phyloP scores from a whole-genome alignment of 1,284 basidiomycete genomes.

The Anthracocystis setariae region DNA sequence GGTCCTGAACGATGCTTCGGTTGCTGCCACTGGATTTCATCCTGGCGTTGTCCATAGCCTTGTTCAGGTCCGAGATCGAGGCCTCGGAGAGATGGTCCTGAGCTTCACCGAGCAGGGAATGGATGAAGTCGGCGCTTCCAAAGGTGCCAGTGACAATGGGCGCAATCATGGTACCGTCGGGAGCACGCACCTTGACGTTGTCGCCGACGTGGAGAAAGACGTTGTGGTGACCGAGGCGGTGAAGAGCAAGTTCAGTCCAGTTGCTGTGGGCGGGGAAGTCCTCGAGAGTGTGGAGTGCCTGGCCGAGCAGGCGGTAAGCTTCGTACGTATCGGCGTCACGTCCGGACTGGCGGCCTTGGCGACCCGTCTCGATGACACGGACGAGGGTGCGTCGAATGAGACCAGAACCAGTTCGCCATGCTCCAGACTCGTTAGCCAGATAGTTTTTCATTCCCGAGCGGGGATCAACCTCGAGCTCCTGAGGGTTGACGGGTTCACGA shows the following conservation, averaged over 20 bases:
- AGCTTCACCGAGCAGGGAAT: slow-evolving; percentile 71
- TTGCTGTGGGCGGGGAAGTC: slow-evolving; percentile 84
- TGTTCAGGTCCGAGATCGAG: slow-evolving; percentile 86
- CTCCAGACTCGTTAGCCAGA: slow-evolving; percentile 79
- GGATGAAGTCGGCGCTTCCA: slow-evolving; percentile 81
- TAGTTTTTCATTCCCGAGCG: slow-evolving; percentile 95
- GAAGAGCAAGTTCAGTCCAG: slow-evolving; percentile 72
- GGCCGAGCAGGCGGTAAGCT: slow-evolving; percentile 63
- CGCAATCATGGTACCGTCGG: slow-evolving; percentile 79
- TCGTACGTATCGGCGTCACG: slow-evolving; percentile 79
- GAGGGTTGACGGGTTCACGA: slow-evolving; percentile 78
- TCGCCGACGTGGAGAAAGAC: slow-evolving; percentile 92
- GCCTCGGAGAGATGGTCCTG: slow-evolving; percentile 75
- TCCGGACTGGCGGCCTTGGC: slow-evolving; percentile 72
- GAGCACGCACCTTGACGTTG: slow-evolving; percentile 78
- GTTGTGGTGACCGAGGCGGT: slow-evolving; percentile 77
- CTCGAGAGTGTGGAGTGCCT: slow-evolving; percentile 79
- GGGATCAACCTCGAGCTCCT: slow-evolving; percentile 86
- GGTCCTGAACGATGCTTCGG: slow-evolving; percentile 58
- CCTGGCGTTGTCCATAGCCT: slow-evolving; percentile 75
- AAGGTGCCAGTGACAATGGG: slow-evolving; percentile 90
- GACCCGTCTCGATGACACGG: slow-evolving; percentile 74
- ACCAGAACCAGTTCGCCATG: slow-evolving; percentile 88
- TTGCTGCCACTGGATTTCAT: slow-evolving; percentile 58
- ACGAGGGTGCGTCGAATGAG: slow-evolving; percentile 82